A percentile compares a stretch with the other conserved stretches of the same genome.
Evolutionary conservation across 2,329 filamentous ascomycete genomes (phyloP).

Genomic region (Remersonia thermophila): DNA sequence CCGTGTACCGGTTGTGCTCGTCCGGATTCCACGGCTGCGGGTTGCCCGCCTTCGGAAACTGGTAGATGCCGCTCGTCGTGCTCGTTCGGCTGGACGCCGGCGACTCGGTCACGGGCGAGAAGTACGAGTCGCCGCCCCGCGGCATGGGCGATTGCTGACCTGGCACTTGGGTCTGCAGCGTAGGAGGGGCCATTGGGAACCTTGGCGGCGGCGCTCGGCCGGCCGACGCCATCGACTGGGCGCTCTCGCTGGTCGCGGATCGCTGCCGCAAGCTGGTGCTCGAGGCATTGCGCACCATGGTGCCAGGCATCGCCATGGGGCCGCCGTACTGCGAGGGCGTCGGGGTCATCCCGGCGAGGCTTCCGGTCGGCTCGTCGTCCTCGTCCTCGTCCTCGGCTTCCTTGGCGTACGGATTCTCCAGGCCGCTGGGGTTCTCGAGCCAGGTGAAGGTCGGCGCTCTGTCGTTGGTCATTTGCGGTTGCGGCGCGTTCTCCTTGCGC

Average conservation of each 20-base stretch:
- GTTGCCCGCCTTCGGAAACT: constrained; percentile 63
- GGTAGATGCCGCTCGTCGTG: constrained; percentile 58
- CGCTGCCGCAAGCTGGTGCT: constrained; percentile 63
- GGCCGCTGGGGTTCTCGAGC: constrained; percentile 52
- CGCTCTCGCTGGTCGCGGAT: constrained; percentile 62
- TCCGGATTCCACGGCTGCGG: constrained; percentile 56
- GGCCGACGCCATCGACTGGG: constrained; percentile 43
- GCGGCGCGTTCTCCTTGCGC: constrained; percentile 47
- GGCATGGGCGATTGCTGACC: constrained; percentile 47
- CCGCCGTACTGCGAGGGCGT: constrained; percentile 25
- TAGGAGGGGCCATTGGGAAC: constrained; percentile 53
- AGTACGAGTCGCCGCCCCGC: constrained; percentile 70
- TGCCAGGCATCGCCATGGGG: constrained; percentile 24
- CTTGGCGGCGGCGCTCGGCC: constrained; percentile 53
- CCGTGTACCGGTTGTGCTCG: constrained; percentile 69
- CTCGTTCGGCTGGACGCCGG: constrained; percentile 66
- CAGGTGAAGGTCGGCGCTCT: constrained; percentile 63
- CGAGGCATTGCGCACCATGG: constrained; percentile 55
- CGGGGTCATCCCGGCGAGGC: constrained; percentile 15
- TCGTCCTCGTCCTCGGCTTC: constrained; percentile 52
- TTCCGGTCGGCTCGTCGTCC: constrained; percentile 25
- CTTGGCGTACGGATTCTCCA: constrained; percentile 73
- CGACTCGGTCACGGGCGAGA: constrained; percentile 75
- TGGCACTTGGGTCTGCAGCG: constrained; percentile 47
- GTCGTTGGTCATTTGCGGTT: constrained; percentile 35